phyloP scores from a whole-genome alignment of 306 rosid genomes.

The Parietaria judaica region DNA sequence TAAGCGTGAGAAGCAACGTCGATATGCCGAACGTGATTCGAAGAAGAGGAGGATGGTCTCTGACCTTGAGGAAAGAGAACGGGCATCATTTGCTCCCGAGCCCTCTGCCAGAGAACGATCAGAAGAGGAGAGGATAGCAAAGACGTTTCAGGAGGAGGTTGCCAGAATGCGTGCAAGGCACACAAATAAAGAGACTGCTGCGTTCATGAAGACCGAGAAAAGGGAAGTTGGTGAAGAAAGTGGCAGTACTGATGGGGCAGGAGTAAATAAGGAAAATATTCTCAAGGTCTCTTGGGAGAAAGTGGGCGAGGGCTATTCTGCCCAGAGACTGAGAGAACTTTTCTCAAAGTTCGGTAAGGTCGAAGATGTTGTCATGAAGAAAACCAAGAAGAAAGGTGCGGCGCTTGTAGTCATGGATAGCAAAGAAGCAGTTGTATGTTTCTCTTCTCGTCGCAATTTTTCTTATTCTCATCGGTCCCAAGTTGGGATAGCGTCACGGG shows the following conservation, averaged over 20 bases:
- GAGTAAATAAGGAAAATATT: slow-evolving; percentile 54
- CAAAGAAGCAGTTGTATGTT: slow-evolving; percentile 80
- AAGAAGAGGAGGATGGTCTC: slow-evolving; percentile 77
- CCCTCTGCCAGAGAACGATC: slow-evolving; percentile 37
- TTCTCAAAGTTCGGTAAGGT: slow-evolving; percentile 70
- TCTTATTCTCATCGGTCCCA: background rate
- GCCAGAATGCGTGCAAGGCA: slow-evolving; percentile 70
- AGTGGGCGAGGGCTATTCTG: slow-evolving; percentile 66
- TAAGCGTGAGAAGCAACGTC: slow-evolving; percentile 60
- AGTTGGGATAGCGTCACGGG: too few species aligned
- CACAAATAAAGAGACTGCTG: slow-evolving; percentile 31
- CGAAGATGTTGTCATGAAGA: slow-evolving; percentile 83
- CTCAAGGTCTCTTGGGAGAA: slow-evolving; percentile 93
- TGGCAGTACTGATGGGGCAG: slow-evolving; percentile 18
- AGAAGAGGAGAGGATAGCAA: slow-evolving; percentile 67
- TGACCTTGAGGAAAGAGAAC: slow-evolving; percentile 79
- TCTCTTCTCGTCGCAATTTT: background rate
- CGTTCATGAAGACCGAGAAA: slow-evolving; percentile 23
- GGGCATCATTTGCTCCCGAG: slow-evolving; percentile 50
- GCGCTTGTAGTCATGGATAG: slow-evolving; percentile 80
- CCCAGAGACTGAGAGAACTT: slow-evolving; percentile 56
- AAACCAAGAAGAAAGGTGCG: slow-evolving; percentile 67
- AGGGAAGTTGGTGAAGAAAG: slow-evolving; percentile 32
- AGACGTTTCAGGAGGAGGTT: slow-evolving; percentile 68
- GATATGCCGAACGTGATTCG: slow-evolving; percentile 57